Conservation (phyloP, 805 yeast genomes). For the Wickerhamiella azyma region DNA sequence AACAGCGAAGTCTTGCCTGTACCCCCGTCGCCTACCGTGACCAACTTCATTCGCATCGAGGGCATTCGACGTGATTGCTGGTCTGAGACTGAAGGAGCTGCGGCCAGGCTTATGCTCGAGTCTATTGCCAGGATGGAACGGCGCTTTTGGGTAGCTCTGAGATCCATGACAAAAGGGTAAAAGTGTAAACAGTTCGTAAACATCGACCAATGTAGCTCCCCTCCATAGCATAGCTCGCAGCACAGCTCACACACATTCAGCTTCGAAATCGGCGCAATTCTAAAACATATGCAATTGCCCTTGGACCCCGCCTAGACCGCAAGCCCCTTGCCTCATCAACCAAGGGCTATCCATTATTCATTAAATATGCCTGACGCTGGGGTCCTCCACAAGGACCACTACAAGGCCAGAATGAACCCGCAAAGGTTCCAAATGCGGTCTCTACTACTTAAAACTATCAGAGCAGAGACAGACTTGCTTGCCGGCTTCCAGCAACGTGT, state of each 20-base stretch:
- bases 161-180: constrained; percentile 10
- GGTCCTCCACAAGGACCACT: constrained; percentile 51
- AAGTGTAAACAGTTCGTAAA: not conserved
- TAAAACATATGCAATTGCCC: too few species aligned
- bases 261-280: too few species aligned
- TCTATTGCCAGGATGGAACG: constrained; percentile 10
- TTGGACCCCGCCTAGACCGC: too few species aligned
- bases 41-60: constrained; percentile 40
- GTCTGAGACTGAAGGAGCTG: not conserved
- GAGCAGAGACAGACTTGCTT: constrained; percentile 52
- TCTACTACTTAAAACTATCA: constrained; percentile 39
- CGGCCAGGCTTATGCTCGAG: constrained; percentile 9
- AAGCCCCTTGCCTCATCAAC: too few species aligned
- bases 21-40: constrained; percentile 81
- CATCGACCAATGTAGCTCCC: not conserved
- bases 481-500: constrained; percentile 37
- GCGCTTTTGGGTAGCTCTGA: constrained; percentile 13
- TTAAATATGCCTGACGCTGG: constrained; percentile 50
- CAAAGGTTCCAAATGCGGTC: constrained; percentile 34
- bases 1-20: constrained; percentile 80
- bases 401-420: constrained; percentile 43
- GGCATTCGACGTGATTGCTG: constrained; percentile 12
- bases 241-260: too few species aligned
- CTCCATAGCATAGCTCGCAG: too few species aligned
- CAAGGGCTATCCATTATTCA: not conserved